These are phyloP conservation scores for Phaseolus coccineus DNA, from an alignment of 331 rosid genomes.

Conservation along the genomic window DNA sequence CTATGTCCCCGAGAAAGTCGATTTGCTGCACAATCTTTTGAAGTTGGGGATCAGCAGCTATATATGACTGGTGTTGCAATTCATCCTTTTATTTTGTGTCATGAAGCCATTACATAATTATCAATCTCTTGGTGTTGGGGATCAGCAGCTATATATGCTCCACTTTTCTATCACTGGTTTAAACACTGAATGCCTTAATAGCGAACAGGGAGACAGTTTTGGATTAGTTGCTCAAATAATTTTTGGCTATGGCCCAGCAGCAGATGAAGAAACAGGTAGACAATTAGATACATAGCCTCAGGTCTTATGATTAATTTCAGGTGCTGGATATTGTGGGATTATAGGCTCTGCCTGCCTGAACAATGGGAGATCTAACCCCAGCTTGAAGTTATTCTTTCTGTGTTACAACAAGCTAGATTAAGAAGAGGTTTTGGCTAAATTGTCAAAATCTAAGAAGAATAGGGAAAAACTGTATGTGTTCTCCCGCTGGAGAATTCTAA, in stretches of 20 bases:
- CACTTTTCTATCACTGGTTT: not conserved
- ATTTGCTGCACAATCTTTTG: conserved; percentile 14
- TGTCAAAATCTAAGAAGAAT: too few species aligned
- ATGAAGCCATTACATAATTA: not conserved
- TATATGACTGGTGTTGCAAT: conserved; percentile 7
- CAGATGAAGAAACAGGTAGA: not conserved
- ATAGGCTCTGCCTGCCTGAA: not conserved
- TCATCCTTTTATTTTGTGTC: not conserved
- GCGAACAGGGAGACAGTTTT: not conserved
- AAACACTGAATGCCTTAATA: not conserved
- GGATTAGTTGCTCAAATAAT: not conserved
- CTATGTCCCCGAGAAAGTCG: not conserved
- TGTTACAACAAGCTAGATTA: not conserved
- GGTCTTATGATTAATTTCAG: not conserved
- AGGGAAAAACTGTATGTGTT: too few species aligned
- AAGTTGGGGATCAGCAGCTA: conserved; percentile 21
- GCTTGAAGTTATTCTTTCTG: not conserved
- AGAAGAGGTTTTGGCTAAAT: not conserved
- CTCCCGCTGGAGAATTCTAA: too few species aligned
- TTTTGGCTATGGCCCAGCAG: not conserved
- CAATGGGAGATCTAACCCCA: not conserved
- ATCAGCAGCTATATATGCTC: not conserved
- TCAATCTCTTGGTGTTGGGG: too few species aligned
- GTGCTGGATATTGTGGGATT: not conserved
- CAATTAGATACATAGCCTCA: not conserved